A percentile compares a stretch with the other conserved stretches of the same genome.
Conservation (phyloP, 495 filamentous ascomycete species). For the Tuber brumale region DNA sequence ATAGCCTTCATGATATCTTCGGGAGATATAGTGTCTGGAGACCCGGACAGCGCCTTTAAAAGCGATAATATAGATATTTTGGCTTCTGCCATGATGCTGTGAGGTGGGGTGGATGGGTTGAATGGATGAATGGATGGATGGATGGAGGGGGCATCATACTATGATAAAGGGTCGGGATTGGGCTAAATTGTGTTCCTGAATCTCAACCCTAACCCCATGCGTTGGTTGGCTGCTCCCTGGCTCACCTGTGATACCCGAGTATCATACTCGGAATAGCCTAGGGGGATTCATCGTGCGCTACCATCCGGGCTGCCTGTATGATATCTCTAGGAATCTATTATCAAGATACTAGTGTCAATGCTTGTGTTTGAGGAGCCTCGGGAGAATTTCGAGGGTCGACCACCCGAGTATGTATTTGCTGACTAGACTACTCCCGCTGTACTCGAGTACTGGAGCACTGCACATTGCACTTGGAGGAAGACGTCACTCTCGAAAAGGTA, state of each 20-base stretch:
- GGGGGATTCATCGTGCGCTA: not conserved
- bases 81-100: conserved; percentile 12
- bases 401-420: not conserved
- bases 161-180: not conserved
- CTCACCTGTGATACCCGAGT: too few species aligned
- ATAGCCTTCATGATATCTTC: conserved; percentile 82
- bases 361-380: not conserved
- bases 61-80: conserved; percentile 65
- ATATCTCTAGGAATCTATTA: not conserved
- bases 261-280: not conserved
- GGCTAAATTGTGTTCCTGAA: not conserved
- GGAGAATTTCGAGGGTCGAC: not conserved
- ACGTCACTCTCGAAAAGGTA: not conserved
- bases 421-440: not conserved
- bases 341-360: not conserved
- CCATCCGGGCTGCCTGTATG: not conserved
- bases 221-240: not conserved
- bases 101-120: not conserved
- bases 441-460: not conserved
- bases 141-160: too few species aligned
- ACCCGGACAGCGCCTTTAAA: conserved; percentile 68
- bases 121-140: not conserved
- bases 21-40: conserved; percentile 58
- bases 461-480: not conserved
- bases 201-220: not conserved